Evolutionary conservation across 2,329 filamentous ascomycete species (phyloP).

Genomic region (Cercospora citrullina): DNA sequence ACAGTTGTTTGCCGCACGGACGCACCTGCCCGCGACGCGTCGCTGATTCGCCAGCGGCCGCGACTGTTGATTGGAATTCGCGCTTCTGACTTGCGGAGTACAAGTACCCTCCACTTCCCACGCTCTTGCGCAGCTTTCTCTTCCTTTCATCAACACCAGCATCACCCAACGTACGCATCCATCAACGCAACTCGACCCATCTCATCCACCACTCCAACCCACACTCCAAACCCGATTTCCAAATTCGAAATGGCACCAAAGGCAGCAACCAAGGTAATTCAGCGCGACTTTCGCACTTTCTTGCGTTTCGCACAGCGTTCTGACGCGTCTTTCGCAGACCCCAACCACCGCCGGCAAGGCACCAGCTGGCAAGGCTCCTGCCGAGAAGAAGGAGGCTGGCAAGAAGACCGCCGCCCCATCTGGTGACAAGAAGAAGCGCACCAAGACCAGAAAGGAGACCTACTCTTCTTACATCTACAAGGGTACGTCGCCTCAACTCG

Average conservation of each 20-base stretch:
- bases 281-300: constrained; percentile 13
- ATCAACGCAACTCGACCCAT: constrained; percentile 36
- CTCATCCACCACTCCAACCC: constrained; percentile 35
- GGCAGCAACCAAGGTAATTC: constrained; percentile 74
- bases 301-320: constrained; percentile 20
- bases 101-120: constrained; percentile 12
- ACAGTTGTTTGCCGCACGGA: constrained; percentile 13
- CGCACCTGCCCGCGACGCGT: constrained; percentile 20
- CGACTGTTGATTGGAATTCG: constrained; percentile 10
- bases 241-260: constrained; percentile 86
- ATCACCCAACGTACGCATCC: constrained; percentile 31
- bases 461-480: constrained; percentile 99
- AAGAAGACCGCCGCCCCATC: constrained; percentile 95
- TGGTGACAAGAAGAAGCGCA: constrained; percentile 99
- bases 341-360: constrained; percentile 92
- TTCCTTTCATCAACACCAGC: constrained; percentile 42
- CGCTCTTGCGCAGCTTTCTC: constrained; percentile 28
- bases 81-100: constrained; percentile 12
- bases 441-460: constrained; percentile 99
- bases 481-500: constrained; percentile 59
- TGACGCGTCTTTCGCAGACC: constrained; percentile 57
- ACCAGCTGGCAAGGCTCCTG: constrained; percentile 73
- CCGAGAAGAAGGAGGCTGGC: constrained; percentile 99
- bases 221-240: constrained; percentile 33
- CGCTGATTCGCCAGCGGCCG: constrained; percentile 12